A percentile compares a stretch with the other conserved stretches of the same genome.
phyloP scores from a whole-genome alignment of 306 rosid species.

The Macrotyloma uniflorum region DNA sequence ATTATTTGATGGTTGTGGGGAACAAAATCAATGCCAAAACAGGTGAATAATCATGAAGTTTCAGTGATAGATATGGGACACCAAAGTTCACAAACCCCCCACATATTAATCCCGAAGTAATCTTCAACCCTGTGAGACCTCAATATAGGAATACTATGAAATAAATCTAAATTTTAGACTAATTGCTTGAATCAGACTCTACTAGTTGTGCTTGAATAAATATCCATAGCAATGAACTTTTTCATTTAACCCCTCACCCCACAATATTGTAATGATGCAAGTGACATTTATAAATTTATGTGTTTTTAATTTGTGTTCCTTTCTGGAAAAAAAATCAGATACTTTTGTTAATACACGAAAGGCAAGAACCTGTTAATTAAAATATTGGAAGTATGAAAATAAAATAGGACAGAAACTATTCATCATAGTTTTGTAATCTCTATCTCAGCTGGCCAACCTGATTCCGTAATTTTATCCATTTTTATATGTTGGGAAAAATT shows the following conservation, averaged over 20 bases:
- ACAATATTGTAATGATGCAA: too few relatives aligned
- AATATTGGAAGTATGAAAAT: too few relatives aligned
- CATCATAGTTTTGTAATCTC: not conserved
- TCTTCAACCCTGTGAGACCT: constrained; percentile 13
- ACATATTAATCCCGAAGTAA: constrained; percentile 25
- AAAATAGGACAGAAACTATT: not conserved
- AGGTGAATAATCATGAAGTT: constrained; percentile 73
- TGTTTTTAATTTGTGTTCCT: too few relatives aligned
- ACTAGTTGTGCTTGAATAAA: not conserved
- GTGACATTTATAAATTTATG: too few relatives aligned
- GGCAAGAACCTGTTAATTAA: too few relatives aligned
- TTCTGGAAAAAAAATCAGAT: too few relatives aligned
- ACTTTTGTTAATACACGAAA: too few relatives aligned
- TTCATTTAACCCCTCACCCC: too few relatives aligned
- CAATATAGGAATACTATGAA: constrained; percentile 10
- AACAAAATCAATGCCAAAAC: constrained; percentile 77
- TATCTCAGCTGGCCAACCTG: constrained; percentile 2
- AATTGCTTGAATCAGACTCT: constrained; percentile 10
- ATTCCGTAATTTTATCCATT: not conserved
- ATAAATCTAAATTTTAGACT: not conserved
- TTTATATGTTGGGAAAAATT: not conserved
- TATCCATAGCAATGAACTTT: not conserved
- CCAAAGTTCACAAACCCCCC: constrained; percentile 50
- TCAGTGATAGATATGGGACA: constrained; percentile 65
- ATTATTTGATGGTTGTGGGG: constrained; percentile 83